A percentile compares a stretch with the other conserved stretches of the same genome.
phyloP scores from a whole-genome alignment of 805 yeast genomes.

The Nakazawaea pomicola region DNA sequence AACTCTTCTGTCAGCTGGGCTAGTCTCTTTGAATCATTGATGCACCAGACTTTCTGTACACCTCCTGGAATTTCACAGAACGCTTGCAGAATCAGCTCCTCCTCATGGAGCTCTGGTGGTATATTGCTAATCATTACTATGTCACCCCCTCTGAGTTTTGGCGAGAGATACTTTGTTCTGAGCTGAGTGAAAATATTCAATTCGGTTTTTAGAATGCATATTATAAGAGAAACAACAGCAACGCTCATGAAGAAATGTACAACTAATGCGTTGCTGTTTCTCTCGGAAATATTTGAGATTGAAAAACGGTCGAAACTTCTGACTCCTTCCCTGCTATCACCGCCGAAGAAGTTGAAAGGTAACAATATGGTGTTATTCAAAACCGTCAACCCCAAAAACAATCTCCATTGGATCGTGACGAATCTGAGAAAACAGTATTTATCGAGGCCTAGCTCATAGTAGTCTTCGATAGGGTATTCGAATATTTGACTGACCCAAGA shows the following conservation, averaged over 20 bases:
- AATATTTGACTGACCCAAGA: constrained; percentile 49
- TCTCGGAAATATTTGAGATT: constrained; percentile 60
- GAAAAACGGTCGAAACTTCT: constrained; percentile 65
- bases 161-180: constrained; percentile 31
- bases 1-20: too few relatives aligned
- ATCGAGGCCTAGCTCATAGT: constrained; percentile 58
- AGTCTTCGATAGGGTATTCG: constrained; percentile 34
- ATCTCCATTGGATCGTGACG: constrained; percentile 41
- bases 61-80: too few relatives aligned
- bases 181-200: constrained; percentile 44
- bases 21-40: too few relatives aligned
- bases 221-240: constrained; percentile 50
- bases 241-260: constrained; percentile 62
- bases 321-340: constrained; percentile 16
- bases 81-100: too few relatives aligned
- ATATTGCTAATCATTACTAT: too few relatives aligned
- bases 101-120: too few relatives aligned
- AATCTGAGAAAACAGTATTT: constrained; percentile 70
- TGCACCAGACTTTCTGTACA: too few relatives aligned
- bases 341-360: constrained; percentile 56
- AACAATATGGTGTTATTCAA: constrained; percentile 54
- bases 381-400: constrained; percentile 48
- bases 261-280: constrained; percentile 43
- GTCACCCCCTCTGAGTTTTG: constrained; percentile 14
- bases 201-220: constrained; percentile 52